phyloP scores from a whole-genome alignment of 2,329 filamentous ascomycete genomes.

The Epichloe elymi region DNA sequence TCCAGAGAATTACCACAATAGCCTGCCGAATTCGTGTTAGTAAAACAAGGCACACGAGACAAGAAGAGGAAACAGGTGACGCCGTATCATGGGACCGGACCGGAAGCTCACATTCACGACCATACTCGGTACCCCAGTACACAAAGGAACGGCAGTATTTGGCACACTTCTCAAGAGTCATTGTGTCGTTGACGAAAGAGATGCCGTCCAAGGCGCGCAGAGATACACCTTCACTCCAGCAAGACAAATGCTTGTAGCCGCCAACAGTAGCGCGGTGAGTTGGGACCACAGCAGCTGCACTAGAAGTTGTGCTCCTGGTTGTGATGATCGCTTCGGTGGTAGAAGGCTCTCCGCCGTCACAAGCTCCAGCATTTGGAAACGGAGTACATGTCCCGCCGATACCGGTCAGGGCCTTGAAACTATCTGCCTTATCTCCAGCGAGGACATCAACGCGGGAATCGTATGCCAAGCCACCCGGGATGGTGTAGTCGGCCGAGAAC shows the following conservation, averaged over 20 bases:
- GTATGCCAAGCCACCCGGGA: slow-evolving; percentile 30
- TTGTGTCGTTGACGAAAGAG: slow-evolving; percentile 30
- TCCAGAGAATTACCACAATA: slow-evolving; percentile 34
- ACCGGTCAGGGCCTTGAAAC: slow-evolving; percentile 34
- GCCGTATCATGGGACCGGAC: neutral
- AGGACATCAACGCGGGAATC: slow-evolving; percentile 33
- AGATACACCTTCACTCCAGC: slow-evolving; percentile 32
- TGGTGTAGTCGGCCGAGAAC: slow-evolving; percentile 29
- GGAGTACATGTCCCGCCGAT: slow-evolving; percentile 30
- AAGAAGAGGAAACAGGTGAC: neutral
- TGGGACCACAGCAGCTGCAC: slow-evolving; percentile 12
- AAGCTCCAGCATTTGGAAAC: slow-evolving; percentile 24
- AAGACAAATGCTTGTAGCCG: slow-evolving; percentile 32
- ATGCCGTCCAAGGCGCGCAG: slow-evolving; percentile 29
- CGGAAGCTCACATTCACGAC: slow-evolving; percentile 30
- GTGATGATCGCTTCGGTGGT: neutral
- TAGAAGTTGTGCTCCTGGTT: slow-evolving; percentile 15
- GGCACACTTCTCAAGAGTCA: slow-evolving; percentile 37
- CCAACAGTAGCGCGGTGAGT: slow-evolving; percentile 27
- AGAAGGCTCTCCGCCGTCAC: slow-evolving; percentile 10
- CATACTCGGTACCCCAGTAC: slow-evolving; percentile 39
- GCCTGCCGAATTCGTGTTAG: slow-evolving; percentile 14
- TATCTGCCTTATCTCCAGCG: slow-evolving; percentile 28
- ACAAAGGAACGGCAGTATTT: slow-evolving; percentile 31
- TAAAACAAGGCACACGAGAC: neutral